phyloP scores from a whole-genome alignment of 192 early-diverging fungal species.

The Mortierella alpina region DNA sequence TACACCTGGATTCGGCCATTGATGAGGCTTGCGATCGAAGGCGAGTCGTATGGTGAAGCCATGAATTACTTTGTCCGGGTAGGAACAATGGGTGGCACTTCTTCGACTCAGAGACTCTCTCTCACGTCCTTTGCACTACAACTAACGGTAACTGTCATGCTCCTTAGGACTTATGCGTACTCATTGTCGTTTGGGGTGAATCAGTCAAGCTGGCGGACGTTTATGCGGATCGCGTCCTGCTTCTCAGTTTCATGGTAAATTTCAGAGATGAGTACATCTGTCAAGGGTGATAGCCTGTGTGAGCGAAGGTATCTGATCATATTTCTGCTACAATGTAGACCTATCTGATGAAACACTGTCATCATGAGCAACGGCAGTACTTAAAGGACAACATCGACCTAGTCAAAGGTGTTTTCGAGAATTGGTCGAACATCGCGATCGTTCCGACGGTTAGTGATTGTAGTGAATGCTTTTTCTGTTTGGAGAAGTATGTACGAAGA shows the following conservation, averaged over 20 bases:
- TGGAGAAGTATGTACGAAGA: background rate
- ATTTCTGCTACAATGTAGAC: slow-evolving; percentile 21
- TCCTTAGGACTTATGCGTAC: slow-evolving; percentile 71
- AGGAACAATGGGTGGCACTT: background rate
- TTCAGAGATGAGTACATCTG: background rate
- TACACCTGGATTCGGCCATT: slow-evolving; percentile 69
- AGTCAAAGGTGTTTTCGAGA: slow-evolving; percentile 72
- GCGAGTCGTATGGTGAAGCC: slow-evolving; percentile 62
- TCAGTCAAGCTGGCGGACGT: slow-evolving; percentile 34
- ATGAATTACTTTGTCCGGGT: slow-evolving; percentile 81
- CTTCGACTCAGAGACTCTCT: no score
- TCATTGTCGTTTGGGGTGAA: slow-evolving; percentile 74
- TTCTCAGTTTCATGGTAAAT: slow-evolving; percentile 61
- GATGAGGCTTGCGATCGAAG: slow-evolving; percentile 63
- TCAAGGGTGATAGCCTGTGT: no score
- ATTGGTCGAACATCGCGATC: slow-evolving; percentile 67
- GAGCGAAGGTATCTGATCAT: background rate
- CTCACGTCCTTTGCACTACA: background rate
- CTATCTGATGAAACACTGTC: slow-evolving; percentile 60
- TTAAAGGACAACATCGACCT: slow-evolving; percentile 66
- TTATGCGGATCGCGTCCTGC: slow-evolving; percentile 52
- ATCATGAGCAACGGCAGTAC: slow-evolving; percentile 47
- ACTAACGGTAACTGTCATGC: background rate
- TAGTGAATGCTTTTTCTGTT: background rate
- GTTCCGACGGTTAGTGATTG: slow-evolving; percentile 69